These are phyloP conservation scores for Setaria italica DNA, from an alignment of 202 grass and related monocot species.

Conservation along the genomic window DNA sequence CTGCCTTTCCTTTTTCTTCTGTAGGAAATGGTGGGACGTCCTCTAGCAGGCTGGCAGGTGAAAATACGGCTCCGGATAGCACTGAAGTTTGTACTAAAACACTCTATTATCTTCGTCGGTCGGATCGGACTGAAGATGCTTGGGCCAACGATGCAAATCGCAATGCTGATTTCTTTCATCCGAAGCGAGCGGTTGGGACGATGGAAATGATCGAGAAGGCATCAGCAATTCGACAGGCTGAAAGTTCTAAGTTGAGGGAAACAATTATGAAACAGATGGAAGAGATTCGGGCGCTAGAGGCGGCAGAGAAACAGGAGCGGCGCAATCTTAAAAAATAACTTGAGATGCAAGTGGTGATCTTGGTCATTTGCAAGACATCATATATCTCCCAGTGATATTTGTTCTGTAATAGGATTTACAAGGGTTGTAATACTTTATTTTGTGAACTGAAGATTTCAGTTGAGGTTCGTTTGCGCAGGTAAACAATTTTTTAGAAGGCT, in stretches of 20 bases:
- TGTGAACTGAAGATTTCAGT: too few species aligned
- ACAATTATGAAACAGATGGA: background rate
- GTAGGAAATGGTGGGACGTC: background rate
- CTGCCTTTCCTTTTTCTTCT: background rate
- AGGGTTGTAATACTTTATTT: too few species aligned
- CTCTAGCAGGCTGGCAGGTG: background rate
- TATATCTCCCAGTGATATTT: too few species aligned
- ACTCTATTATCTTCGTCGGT: conserved; percentile 6
- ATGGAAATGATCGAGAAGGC: conserved; percentile 3
- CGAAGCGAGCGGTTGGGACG: background rate
- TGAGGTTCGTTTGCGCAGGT: too few species aligned
- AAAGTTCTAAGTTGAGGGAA: conserved; percentile 9
- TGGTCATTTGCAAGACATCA: background rate
- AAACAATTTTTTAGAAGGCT: too few species aligned
- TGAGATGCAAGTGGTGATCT: background rate
- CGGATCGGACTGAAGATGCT: background rate
- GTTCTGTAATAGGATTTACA: too few species aligned
- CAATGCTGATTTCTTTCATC: background rate
- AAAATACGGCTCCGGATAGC: background rate
- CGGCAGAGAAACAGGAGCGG: background rate
- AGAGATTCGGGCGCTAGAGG: conserved; percentile 8
- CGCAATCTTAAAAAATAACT: background rate
- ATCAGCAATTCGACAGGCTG: background rate
- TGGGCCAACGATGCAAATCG: background rate
- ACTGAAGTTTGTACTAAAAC: conserved; percentile 27